phyloP scores from a whole-genome alignment of 2,329 filamentous ascomycete species.

The Verticillium albo-atrum region DNA sequence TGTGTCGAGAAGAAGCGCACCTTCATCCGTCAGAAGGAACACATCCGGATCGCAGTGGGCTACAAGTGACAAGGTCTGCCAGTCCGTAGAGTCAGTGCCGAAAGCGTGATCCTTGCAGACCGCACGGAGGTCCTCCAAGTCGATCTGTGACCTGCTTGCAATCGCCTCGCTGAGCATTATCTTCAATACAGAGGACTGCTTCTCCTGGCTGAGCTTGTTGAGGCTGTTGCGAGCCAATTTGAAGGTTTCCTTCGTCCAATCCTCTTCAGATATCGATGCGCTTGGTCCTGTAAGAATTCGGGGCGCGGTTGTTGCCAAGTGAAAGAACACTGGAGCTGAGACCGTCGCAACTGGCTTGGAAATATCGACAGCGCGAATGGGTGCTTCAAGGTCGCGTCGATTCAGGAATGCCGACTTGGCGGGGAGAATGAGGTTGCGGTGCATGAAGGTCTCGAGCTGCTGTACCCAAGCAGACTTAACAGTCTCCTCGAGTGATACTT shows the following conservation, averaged over 20 bases:
- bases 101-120: slow-evolving; percentile 40
- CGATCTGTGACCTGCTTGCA: slow-evolving; percentile 23
- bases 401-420: slow-evolving; percentile 42
- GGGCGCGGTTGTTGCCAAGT: slow-evolving; percentile 28
- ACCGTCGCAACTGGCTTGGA: slow-evolving; percentile 26
- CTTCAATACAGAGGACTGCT: slow-evolving; percentile 20
- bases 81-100: slow-evolving; percentile 28
- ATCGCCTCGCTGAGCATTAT: slow-evolving; percentile 26
- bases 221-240: slow-evolving; percentile 9
- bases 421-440: slow-evolving; percentile 46
- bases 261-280: slow-evolving; percentile 27
- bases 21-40: slow-evolving; percentile 34
- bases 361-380: slow-evolving; percentile 35
- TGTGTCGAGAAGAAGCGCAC: slow-evolving; percentile 30
- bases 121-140: slow-evolving; percentile 32
- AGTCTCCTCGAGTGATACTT: slow-evolving; percentile 14
- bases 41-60: slow-evolving; percentile 43
- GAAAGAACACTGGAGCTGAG: slow-evolving; percentile 41
- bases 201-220: not conserved
- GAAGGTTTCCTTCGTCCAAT: slow-evolving; percentile 35
- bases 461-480: slow-evolving; percentile 35
- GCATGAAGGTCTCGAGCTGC: slow-evolving; percentile 44
- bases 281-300: slow-evolving; percentile 28
- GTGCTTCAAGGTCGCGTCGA: slow-evolving; percentile 32
- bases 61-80: slow-evolving; percentile 35